A percentile compares a stretch with the other conserved stretches of the same genome.
phyloP scores from a whole-genome alignment of 2,329 filamentous ascomycete species.

The Aspergillus sp. region DNA sequence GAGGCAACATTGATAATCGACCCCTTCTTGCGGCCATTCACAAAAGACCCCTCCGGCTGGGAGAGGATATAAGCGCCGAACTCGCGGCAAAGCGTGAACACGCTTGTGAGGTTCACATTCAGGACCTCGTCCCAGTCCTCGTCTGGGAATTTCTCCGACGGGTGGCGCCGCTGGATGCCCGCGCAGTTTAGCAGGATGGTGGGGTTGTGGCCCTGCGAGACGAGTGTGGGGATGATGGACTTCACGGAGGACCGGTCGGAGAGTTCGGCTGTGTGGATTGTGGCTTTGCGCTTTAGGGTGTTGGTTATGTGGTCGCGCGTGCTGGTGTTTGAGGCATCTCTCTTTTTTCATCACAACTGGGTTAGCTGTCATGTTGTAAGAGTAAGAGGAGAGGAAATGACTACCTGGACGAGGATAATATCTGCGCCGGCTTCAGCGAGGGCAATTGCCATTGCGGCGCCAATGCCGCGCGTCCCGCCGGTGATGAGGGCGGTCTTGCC shows the following conservation, averaged over 20 bases:
- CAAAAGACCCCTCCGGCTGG: constrained; percentile 29
- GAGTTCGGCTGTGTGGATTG: constrained; percentile 47
- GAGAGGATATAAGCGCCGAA: constrained; percentile 36
- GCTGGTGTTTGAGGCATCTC: constrained; percentile 51
- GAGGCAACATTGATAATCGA: constrained; percentile 80
- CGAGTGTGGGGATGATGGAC: constrained; percentile 40
- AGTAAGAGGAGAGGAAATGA: background rate
- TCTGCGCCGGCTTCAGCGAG: constrained; percentile 50
- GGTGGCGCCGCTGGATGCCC: constrained; percentile 79
- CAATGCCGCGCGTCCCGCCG: constrained; percentile 50
- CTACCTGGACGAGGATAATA: constrained; percentile 44
- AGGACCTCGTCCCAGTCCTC: constrained; percentile 77
- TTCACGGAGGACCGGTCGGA: constrained; percentile 43
- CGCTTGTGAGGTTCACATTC: constrained; percentile 65
- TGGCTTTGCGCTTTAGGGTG: constrained; percentile 38
- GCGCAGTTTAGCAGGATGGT: constrained; percentile 83
- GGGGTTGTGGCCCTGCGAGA: constrained; percentile 55
- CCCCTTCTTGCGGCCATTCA: constrained; percentile 8
- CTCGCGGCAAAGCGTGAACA: constrained; percentile 32
- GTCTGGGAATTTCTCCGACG: constrained; percentile 72
- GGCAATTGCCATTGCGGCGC: constrained; percentile 47
- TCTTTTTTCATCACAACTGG: constrained; percentile 36
- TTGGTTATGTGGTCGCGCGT: constrained; percentile 44
- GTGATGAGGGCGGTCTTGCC: constrained; percentile 48
- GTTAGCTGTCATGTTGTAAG: background rate